Conservation (phyloP, 768 basidiomycete genomes). For the Aureoboletus auriporus region DNA sequence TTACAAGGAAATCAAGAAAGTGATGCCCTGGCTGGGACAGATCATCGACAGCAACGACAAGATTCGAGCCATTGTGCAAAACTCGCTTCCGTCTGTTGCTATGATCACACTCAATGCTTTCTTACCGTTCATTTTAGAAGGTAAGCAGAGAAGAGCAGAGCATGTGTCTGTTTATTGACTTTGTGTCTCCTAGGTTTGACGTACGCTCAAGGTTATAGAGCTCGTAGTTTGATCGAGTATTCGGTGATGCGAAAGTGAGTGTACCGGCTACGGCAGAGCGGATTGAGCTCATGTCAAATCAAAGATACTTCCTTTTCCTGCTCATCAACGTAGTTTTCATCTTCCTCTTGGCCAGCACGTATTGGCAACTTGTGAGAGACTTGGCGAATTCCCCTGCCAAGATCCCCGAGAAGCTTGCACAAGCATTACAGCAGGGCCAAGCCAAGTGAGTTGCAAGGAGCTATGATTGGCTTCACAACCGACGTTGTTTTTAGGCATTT, state of each 20-base stretch:
- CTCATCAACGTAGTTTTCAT: conserved; percentile 92
- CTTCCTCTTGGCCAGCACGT: conserved; percentile 87
- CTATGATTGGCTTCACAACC: conserved; percentile 8
- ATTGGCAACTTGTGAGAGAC: conserved; percentile 88
- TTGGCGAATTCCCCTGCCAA: conserved; percentile 91
- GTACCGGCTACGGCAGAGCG: not conserved
- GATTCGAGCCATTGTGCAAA: conserved; percentile 86
- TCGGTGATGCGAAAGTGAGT: conserved; percentile 86
- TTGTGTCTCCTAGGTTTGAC: conserved; percentile 51
- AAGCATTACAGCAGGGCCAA: conserved; percentile 71
- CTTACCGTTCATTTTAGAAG: conserved; percentile 86
- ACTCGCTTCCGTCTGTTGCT: conserved; percentile 87
- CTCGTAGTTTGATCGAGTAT: conserved; percentile 91
- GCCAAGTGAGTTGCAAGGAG: conserved; percentile 47
- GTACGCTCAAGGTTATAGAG: conserved; percentile 86
- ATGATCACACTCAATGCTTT: conserved; percentile 88
- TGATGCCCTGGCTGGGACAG: conserved; percentile 81
- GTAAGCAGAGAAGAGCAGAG: conserved; percentile 33
- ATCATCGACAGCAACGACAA: conserved; percentile 80
- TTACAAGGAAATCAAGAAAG: conserved; percentile 90
- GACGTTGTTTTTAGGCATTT: conserved; percentile 51
- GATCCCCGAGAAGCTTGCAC: conserved; percentile 89
- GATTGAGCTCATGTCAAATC: conserved; percentile 6
- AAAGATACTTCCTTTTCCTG: conserved; percentile 90
- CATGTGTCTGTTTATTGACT: not conserved